Evolutionary conservation across 202 grass and related monocot genomes (phyloP).

Genomic region (Carex arenaria): DNA sequence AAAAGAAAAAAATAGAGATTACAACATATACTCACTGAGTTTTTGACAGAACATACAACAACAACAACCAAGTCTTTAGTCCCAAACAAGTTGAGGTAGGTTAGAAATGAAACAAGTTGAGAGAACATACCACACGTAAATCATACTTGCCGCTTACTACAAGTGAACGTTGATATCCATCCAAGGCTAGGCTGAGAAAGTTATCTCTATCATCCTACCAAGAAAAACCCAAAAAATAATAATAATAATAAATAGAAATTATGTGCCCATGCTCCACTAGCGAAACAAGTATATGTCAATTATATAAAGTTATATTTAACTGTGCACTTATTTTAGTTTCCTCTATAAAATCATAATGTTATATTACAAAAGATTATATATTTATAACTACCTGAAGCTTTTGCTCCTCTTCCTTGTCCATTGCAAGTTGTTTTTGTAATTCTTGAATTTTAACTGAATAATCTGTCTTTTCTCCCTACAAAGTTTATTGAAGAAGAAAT

Average conservation of each 20-base stretch:
- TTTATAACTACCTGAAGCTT: conserved; percentile 59
- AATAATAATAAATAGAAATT: conserved; percentile 20
- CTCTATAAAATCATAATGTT: not conserved
- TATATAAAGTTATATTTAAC: not conserved
- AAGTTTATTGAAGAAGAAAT: conserved; percentile 18
- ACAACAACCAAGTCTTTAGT: no score
- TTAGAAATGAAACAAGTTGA: not conserved
- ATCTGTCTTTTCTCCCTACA: conserved; percentile 81
- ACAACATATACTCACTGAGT: no score
- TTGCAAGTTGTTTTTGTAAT: conserved; percentile 84
- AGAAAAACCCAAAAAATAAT: not conserved
- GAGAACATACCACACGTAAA: conserved; percentile 80
- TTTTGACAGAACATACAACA: no score
- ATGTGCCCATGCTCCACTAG: not conserved
- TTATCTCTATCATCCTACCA: conserved; percentile 80
- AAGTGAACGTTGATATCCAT: conserved; percentile 71
- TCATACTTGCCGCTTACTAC: conserved; percentile 88
- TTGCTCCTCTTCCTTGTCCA: conserved; percentile 91
- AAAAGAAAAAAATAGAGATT: no score
- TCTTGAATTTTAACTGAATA: conserved; percentile 91
- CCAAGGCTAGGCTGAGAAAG: conserved; percentile 72
- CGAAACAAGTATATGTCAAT: not conserved
- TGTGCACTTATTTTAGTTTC: not conserved
- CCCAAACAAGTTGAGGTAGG: no score
- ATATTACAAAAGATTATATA: conserved; percentile 8